Base-by-base conservation (phyloP, 805 yeast species). In the Tetrapisispora taiwanensis region DNA sequence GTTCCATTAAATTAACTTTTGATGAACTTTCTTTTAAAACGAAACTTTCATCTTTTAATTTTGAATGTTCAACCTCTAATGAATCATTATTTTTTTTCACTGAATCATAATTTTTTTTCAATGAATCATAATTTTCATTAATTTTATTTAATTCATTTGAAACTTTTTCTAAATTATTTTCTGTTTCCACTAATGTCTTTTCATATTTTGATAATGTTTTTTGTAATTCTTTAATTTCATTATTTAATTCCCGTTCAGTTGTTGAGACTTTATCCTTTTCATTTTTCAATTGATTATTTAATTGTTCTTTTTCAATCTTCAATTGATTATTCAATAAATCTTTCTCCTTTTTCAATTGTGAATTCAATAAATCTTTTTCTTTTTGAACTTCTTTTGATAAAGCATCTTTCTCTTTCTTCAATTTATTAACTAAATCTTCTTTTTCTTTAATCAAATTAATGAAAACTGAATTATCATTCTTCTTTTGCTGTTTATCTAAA, bases 171-270 rank as follows among this genome's bases (percentile, higher is more conserved):
- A 37, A 18, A n/a, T 27, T 28, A 7, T 28, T 28, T 17, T 37
- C 40, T 12, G 40, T 37, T 15, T 37, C 26, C 8, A 26, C 31
- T 27, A 37, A 13, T 2, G 40, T 50, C 49, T 27, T 60, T 68
- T 7, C 51, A 34, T 39, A 56, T 59, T 30, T 48, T 36, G 4
- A 47, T 30, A 76, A 74, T 31, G 68, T 71, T 18, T 70, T 63
- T 35, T 78, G 76, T 45, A 88, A 62, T 49, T 72, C 71, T 48
- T 84, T 84, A 41, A 89, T 76, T 0, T 79, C 69, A 34, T 78
- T 84, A 51, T 75, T 78, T 42, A 79, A 71, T 51, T 75, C 76
- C 24, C 86, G 70, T 53, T 90, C 97, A 48, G 76, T 79, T 46
- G 73, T 72, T 0, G 92, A 78, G 32, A 87, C 63, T 20, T 74